Percentiles rank a stretch among this genome's conserved stretches.
These are phyloP conservation scores for Cryptosporidium andersoni DNA, from an alignment of 169 alveolate species.

Conservation along the genomic window DNA sequence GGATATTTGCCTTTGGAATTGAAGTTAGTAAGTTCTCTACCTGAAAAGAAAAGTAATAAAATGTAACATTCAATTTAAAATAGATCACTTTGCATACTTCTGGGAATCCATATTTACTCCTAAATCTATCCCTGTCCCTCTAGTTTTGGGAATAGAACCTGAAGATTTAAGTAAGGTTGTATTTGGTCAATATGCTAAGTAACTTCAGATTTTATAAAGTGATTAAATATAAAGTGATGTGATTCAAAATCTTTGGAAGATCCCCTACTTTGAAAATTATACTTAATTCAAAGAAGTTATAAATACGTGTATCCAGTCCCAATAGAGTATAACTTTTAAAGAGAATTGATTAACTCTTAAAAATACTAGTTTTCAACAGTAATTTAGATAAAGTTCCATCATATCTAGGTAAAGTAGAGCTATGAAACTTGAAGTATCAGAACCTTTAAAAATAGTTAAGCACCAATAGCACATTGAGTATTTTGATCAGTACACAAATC, in stretches of 20 bases:
- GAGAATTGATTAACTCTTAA: no score
- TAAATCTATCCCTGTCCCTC: conserved; percentile 46
- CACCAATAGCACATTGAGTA: background rate
- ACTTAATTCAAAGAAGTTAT: background rate
- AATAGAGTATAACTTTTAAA: background rate
- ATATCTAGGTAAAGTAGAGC: no score
- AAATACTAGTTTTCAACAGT: no score
- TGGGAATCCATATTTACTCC: conserved; percentile 69
- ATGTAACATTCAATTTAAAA: background rate
- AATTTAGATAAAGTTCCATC: no score
- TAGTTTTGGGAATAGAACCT: conserved; percentile 54
- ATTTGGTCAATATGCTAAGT: conserved; percentile 5
- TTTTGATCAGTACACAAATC: background rate
- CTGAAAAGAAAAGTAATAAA: background rate
- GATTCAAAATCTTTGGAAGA: no score
- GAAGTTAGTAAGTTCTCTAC: conserved; percentile 51
- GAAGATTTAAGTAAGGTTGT: conserved; percentile 55
- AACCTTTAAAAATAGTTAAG: background rate
- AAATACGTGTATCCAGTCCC: background rate
- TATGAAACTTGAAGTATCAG: no score
- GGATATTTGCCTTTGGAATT: conserved; percentile 66
- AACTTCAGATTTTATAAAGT: no score
- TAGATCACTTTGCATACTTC: conserved; percentile 68
- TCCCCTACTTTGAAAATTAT: no score
- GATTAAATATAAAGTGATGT: no score